Evolutionary conservation across 257 asterid genomes (phyloP), one percentile per base, ranked within the genome.

Genomic region (Nemophila menziesii): DNA sequence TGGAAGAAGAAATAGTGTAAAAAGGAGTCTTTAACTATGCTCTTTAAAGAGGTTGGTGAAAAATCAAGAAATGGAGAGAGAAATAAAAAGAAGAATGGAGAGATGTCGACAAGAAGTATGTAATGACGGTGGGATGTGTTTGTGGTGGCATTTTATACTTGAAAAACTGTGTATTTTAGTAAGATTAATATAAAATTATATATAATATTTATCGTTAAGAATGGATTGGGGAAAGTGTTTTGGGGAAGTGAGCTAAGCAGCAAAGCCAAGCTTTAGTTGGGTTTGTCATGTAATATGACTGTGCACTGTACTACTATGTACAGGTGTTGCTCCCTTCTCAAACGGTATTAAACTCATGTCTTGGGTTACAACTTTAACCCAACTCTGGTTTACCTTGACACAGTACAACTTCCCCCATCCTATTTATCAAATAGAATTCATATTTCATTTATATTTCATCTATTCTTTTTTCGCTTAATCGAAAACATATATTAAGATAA

Each of bases 271-370:
- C 36, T 5, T 29, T 29, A 7, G 36, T 2, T 29, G 20, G 37
- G 24, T 46, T 60, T 63, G 73, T 56, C 64, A 40, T 36, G 22
- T 52, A 44, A 7, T 43, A n/a, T 7, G 52, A 58, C 51, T 48
- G 53, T 34, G 17, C 42, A 22, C 18, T 21, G 53, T 46, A 48
- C 52, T 8, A 14, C n/a, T 26, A 26, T 51, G 55, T 36, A 29
- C 36, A 22, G 45, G 40, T 50, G 44, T 43, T 29, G 54, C 51
- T 20, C 36, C 52, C 39, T 48, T 22, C 20, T 44, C 39, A 51
- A 57, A 62, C 74, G 63, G 74, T 62, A 66, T 42, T 58, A 62
- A 62, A 62, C 65, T 49, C 65, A 15, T 15, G 41, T 16, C 14
- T 11, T 4, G 46, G 51, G 29, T 62, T 41, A 45, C 1, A 27